Base-by-base conservation (phyloP, 2,329 filamentous ascomycete species). In the Penicillium paneum region DNA sequence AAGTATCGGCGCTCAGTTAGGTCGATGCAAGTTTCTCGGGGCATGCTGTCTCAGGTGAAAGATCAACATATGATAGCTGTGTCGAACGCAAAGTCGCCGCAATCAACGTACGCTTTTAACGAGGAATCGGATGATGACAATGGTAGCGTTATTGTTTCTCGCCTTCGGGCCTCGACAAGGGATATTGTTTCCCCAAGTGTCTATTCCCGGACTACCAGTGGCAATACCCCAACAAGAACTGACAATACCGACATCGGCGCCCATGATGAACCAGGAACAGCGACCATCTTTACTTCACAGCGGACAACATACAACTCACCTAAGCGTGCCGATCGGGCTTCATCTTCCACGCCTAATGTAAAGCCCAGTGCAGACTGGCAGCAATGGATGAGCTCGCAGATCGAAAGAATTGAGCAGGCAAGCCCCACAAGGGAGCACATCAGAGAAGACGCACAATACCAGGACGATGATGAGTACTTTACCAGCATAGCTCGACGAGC, bases 171-270 rank as follows among this genome's bases (percentile, higher is more conserved):
- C 26, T n/a, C 52, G 12, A 54, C 57, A 21, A 19, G 34, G 12
- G 57, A 44, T 19, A 62, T 58, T 53, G 61, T 60, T 52, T 74
- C 74, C 34, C 71, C 74, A 5, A 78, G 76, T 52, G 54, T 76
- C 8, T 78, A 78, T 63, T 78, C 76, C 15, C 68, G 73, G 50
- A 71, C 71, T 10, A 73, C 71, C 11, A 68, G 71, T 52, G 74
- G 69, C 29, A 62, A 67, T 28, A 67, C 70, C 4, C 64, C 66
- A 8, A 54, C 52, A 1, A 56, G 57, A 11, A 50, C 56, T 24
- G 54, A 59, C 12, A 47, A 51, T n/a, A 44, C 42, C 5, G 24
- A 47, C 21, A 47, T 49, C 13, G 54, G 52, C 17, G 2, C 54
- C 10, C 43, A 58, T 21, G 66, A 64, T 29, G 65, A 68, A 41